These are phyloP conservation scores for Aspergillus fumigatus DNA, from an alignment of 2,329 filamentous ascomycete genomes.

Conservation along the genomic window DNA sequence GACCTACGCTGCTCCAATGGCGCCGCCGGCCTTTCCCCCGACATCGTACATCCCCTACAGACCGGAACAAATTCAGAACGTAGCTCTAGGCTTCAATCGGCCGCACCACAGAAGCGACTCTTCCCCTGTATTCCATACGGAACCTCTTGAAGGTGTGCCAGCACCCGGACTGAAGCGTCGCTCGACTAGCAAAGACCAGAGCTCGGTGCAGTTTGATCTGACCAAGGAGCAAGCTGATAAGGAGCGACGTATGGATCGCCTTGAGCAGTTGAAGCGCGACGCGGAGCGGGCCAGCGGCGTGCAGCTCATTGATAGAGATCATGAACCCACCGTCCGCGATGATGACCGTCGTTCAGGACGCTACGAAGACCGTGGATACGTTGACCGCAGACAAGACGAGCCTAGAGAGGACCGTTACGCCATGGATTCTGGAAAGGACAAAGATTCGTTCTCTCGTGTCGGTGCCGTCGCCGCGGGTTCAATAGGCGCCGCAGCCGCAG, in stretches of 20 bases:
- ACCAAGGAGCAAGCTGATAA: slow-evolving; percentile 53
- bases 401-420: slow-evolving; percentile 3
- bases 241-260: slow-evolving; percentile 35
- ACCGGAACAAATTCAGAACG: slow-evolving; percentile 7
- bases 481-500: slow-evolving; percentile 45
- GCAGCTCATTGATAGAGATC: slow-evolving; percentile 26
- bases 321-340: slow-evolving; percentile 18
- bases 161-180: slow-evolving; percentile 28
- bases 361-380: slow-evolving; percentile 19
- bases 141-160: slow-evolving; percentile 19
- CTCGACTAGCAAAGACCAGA: slow-evolving; percentile 33
- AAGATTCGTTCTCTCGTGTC: slow-evolving; percentile 27
- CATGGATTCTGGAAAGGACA: slow-evolving; percentile 23
- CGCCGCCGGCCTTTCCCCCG: slow-evolving; percentile 35
- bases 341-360: slow-evolving; percentile 12
- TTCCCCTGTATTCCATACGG: slow-evolving; percentile 40
- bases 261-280: slow-evolving; percentile 19
- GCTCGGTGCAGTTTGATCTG: slow-evolving; percentile 54
- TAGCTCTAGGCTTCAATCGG: slow-evolving; percentile 1
- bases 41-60: slow-evolving; percentile 16
- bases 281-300: slow-evolving; percentile 17
- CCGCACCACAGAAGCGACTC: slow-evolving; percentile 42
- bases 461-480: slow-evolving; percentile 47
- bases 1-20: slow-evolving; percentile 38
- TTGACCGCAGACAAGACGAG: slow-evolving; percentile 12